Base-by-base conservation (phyloP, 495 filamentous ascomycete species). In the Xylaria flabelliformis region DNA sequence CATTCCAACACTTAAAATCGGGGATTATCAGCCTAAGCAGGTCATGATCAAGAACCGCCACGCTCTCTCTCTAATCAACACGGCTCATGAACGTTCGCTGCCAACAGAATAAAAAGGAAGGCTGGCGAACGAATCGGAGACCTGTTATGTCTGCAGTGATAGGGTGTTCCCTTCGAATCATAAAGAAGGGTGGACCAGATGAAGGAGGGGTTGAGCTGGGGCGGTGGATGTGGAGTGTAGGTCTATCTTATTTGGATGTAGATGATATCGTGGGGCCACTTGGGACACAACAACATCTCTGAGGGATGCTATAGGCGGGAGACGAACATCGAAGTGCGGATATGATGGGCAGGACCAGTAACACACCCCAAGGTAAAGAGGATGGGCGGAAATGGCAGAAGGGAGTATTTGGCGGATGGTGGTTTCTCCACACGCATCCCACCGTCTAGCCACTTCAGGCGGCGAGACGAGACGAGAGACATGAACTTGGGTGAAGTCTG, bases 241-340 rank as follows among this genome's bases (percentile, higher is more conserved):
- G 72, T 64, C 56, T 29, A 50, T 77, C 75, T 79, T 77, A 79
- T 79, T 77, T 79, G 77, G 75, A 77, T 72, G 72, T 79, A 73
- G 75, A 73, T 72, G 72, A 77, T 77, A 79, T 76, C 77, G 77
- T 79, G 77, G 77, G 77, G 77, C 77, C 72, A 73, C 77, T 79
- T 74, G 77, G 72, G 75, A 75, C 77, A 75, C 44, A 64, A 64
- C 59, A 69, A 26, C 69, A 48, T 42, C 58, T 32, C 42, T 21
- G 24, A 36, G 39, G 61, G 61, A 46, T 67, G 21, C 41, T 66
- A 67, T 67, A 72, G 70, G 70, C 63, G 51, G 70, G 70, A 72
- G 39, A 59, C 42, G 70, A 67, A 58, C 36, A 72, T 67, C 62
- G 61, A 32, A 61, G 41, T 48, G 63, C 63, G 70, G 63, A 59